Conservation (phyloP, 257 asterid genomes). For the Galeopsis tetrahit region DNA sequence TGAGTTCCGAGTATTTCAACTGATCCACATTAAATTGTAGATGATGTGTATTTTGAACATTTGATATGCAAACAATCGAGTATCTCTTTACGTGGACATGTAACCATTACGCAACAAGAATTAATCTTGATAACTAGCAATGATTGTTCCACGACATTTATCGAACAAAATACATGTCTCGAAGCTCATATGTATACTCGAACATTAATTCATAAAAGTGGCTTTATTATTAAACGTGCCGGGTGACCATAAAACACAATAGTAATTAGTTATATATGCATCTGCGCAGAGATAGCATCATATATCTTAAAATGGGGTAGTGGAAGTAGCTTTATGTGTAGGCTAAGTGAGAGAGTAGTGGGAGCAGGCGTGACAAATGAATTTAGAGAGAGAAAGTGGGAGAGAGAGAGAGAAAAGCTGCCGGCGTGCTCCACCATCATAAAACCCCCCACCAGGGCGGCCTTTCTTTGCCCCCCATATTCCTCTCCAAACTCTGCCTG, state of each 20-base stretch:
- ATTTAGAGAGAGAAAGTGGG: slow-evolving; percentile 30
- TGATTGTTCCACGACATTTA: not conserved
- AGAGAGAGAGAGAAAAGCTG: slow-evolving; percentile 59
- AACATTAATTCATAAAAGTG: not conserved
- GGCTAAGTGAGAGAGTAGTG: slow-evolving; percentile 36
- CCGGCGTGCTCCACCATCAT: slow-evolving; percentile 84
- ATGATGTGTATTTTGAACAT: too few relatives aligned
- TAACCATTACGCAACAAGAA: too few relatives aligned
- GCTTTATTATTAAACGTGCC: not conserved
- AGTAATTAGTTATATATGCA: not conserved
- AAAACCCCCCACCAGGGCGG: slow-evolving; percentile 44
- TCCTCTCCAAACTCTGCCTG: slow-evolving; percentile 60
- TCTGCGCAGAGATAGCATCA: not conserved
- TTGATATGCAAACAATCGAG: too few relatives aligned
- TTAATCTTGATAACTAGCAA: too few relatives aligned
- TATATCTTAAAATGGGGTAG: slow-evolving; percentile 38
- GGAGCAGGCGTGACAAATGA: slow-evolving; percentile 75
- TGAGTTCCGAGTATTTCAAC: too few relatives aligned
- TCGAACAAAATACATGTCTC: not conserved
- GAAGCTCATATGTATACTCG: not conserved
- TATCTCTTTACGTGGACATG: too few relatives aligned
- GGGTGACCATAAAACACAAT: not conserved
- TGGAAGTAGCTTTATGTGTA: slow-evolving; percentile 42
- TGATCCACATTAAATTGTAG: too few relatives aligned
- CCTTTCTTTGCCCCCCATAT: slow-evolving; percentile 63